Evolutionary conservation across 139 green algal genomes (phyloP), one percentile per base, ranked within the genome.

Genomic region (Micromonas pusilla): DNA sequence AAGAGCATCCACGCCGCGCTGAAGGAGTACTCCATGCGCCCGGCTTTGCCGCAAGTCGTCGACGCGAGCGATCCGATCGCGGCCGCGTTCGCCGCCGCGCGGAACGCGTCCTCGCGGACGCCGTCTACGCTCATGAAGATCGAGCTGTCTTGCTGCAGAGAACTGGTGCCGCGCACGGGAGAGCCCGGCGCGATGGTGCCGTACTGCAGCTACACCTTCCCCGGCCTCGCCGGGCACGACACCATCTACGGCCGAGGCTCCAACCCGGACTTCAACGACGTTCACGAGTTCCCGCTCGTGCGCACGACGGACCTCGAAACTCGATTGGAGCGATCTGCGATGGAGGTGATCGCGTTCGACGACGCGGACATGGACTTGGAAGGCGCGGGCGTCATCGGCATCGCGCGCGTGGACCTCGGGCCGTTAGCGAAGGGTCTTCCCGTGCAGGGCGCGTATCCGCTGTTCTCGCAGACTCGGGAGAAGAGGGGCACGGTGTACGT

Each of bases 141-240:
- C 9, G 28, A 26, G 13, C 6, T 77, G 20, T 62, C 39, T 9
- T 28, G 30, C 19, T 77, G 71, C 71, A 67, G n/a, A 4, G 71
- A 34, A 6, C 37, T 77, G 25, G 23, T 38, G 5, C 26, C 71
- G 9, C 38, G 45, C 21, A 67, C 21, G 52, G 25, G 36, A 9
- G 45, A 34, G 6, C 28, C 25, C 38, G 6, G 5, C 19, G 34
- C 13, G 6, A 36, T 66, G 39, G 28, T 66, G 20, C 71, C 71
- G 9, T 77, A 77, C 71, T 30, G 64, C 25, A 67, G 38, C 38
- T 77, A 77, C 71, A 13, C 6, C 13, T 77, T 77, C 71, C 71
- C 71, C 5, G 71, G 71, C 21, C 30, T 66, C 36, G 6, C 38
- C 26, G 37, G 25, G 36, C 71, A 77, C 71, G 52, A 77, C 71